phyloP scores from a whole-genome alignment of 139 green algal species.

The Auxenochlorella pyrenoidosa region DNA sequence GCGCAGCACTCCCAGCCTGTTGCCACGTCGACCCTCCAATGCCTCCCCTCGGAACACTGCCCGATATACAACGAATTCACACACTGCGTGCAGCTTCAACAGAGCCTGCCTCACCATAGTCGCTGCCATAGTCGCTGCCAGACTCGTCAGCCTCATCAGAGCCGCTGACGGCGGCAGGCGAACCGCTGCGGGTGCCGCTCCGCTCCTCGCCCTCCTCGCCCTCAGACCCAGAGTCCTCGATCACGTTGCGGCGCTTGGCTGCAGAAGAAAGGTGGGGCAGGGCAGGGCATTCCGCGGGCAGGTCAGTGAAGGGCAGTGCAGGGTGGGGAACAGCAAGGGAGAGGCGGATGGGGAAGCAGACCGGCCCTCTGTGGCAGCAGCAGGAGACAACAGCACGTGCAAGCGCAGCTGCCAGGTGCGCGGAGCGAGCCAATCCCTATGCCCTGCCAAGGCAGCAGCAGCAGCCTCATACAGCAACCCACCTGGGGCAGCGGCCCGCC shows the following conservation, averaged over 20 bases:
- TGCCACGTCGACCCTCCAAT: too few species aligned
- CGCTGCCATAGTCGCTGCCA: background rate
- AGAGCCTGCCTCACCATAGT: background rate
- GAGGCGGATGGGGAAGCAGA: too few species aligned
- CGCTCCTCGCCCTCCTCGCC: background rate
- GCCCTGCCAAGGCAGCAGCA: background rate
- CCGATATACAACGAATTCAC: too few species aligned
- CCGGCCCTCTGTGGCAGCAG: too few species aligned
- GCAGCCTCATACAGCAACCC: background rate
- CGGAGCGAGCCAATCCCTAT: background rate
- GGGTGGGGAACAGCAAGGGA: too few species aligned
- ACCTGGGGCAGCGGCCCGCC: slow-evolving; percentile 2
- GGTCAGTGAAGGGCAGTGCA: too few species aligned
- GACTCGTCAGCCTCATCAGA: background rate
- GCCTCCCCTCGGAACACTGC: too few species aligned
- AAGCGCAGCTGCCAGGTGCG: background rate
- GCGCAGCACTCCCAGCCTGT: too few species aligned
- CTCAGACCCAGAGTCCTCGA: background rate
- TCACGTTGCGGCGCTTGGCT: background rate
- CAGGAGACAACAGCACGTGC: too few species aligned
- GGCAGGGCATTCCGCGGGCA: background rate
- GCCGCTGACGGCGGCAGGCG: background rate
- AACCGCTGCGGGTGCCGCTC: slow-evolving; percentile 6
- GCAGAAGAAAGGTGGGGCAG: background rate
- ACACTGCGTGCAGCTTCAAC: too few species aligned